Percentiles rank a stretch among this genome's conserved stretches.
Evolutionary conservation across 1,284 basidiomycete species (phyloP).

Genomic region (Athelia sp.): DNA sequence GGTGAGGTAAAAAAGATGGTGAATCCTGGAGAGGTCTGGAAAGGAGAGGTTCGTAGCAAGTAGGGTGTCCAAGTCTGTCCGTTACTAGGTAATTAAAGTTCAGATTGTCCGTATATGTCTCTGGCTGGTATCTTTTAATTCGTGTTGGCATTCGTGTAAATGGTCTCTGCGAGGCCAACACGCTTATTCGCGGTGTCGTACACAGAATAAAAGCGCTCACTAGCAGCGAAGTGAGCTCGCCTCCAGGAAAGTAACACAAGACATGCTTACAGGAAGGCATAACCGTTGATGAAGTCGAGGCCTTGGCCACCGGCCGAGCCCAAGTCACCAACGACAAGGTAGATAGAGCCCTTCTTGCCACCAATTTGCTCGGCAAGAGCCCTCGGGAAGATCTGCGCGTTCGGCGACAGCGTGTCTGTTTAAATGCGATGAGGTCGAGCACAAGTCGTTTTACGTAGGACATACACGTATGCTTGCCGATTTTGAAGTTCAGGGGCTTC

Average conservation of each 20-base stretch:
- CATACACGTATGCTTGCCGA: not conserved
- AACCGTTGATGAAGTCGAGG: constrained; percentile 30
- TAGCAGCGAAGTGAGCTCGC: no score
- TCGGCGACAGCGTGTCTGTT: no score
- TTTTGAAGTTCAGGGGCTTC: constrained; percentile 10
- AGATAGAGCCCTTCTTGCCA: constrained; percentile 13
- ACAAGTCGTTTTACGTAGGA: no score
- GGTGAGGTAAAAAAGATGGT: no score
- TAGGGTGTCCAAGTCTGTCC: no score
- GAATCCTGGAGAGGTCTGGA: no score
- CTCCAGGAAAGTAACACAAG: no score
- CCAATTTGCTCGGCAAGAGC: constrained; percentile 4
- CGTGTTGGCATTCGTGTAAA: constrained; percentile 9
- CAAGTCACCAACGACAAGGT: constrained; percentile 8
- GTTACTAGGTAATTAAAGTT: no score
- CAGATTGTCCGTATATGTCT: no score
- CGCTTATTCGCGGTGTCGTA: constrained; percentile 12
- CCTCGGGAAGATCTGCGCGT: constrained; percentile 9
- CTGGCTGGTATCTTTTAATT: constrained; percentile 5
- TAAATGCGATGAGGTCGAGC: no score
- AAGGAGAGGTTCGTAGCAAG: no score
- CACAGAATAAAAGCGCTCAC: constrained; percentile 11
- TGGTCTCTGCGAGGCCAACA: constrained; percentile 12
- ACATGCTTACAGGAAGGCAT: constrained; percentile 19
- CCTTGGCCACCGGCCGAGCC: constrained; percentile 24